Evolutionary conservation across 2,329 filamentous ascomycete genomes (phyloP), one percentile per base, ranked within the genome.

Genomic region (Phialophora macrospora): DNA sequence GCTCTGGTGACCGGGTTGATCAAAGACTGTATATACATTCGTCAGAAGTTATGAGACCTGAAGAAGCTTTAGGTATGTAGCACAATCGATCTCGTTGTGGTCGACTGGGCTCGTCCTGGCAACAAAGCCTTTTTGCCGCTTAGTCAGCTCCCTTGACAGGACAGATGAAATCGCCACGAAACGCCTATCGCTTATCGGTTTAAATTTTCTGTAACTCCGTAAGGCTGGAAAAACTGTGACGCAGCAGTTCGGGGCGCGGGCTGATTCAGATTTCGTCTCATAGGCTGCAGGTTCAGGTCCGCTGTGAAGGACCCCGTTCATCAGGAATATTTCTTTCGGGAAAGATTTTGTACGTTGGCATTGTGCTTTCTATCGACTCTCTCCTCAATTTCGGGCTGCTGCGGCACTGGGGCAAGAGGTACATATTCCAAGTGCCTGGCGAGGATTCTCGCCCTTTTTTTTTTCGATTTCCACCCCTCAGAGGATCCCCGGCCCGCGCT

Each of bases 231-330:
- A 62, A 63, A 55, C 48, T 62, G 48, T 38, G n/a, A 52, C 48
- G 48, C 56, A 59, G 38, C 3, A 26, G 56, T 30, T 59, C 24
- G 44, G 51, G 60, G 54, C 62, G 65, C 59, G 60, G 63, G 63
- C 63, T 63, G 63, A 63, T 60, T 68, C 46, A 67, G 59, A 68
- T 63, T 63, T 55, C 44, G 55, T 60, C 49, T 59, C 52, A 59
- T 57, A 58, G 38, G 34, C 56, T 55, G 41, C 24, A 49, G 14
- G 49, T 14, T 32, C 24, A 46, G 28, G 17, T 48, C 24, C 14
- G 38, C 52, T 26, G 24, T 44, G 14, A n/a, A 51, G 26, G 22
- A 28, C 57, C 44, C 41, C 38, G 51, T 34, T 24, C 34, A 32
- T 56, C 44, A 20, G 56, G 24, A 48, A 54, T 55, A 46, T 64